Conservation (phyloP, 2,329 filamentous ascomycete species). For the Paraphoma sp. region DNA sequence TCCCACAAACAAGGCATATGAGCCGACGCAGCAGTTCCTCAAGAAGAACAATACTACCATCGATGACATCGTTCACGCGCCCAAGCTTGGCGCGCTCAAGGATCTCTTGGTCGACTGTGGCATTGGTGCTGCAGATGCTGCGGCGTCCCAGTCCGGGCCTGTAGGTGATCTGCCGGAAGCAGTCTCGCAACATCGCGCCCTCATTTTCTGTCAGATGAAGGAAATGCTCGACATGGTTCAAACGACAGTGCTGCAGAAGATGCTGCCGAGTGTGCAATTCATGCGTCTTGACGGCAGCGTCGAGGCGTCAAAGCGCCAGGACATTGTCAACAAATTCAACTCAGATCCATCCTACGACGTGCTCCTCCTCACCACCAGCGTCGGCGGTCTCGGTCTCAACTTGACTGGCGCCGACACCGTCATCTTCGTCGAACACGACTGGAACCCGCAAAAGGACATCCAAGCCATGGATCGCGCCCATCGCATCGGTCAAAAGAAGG, state of each 20-base stretch:
- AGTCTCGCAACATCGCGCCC: slow-evolving; percentile 92
- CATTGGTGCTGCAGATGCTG: slow-evolving; percentile 70
- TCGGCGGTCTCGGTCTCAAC: slow-evolving; percentile 93
- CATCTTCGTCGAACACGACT: slow-evolving; percentile 99
- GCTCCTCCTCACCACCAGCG: slow-evolving; percentile 89
- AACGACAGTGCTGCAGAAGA: slow-evolving; percentile 84
- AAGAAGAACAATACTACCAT: slow-evolving; percentile 80
- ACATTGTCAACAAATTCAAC: slow-evolving; percentile 99
- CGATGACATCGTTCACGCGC: slow-evolving; percentile 85
- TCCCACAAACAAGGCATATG: slow-evolving; percentile 87
- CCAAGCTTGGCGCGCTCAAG: slow-evolving; percentile 87
- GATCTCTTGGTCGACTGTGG: slow-evolving; percentile 98
- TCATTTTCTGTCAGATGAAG: slow-evolving; percentile 99
- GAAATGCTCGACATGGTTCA: slow-evolving; percentile 99
- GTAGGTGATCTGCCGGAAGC: slow-evolving; percentile 71
- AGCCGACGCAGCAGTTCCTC: slow-evolving; percentile 82
- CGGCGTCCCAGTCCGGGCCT: slow-evolving; percentile 54
- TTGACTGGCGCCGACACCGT: slow-evolving; percentile 97
- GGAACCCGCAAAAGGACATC: slow-evolving; percentile 98
- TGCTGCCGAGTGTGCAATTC: slow-evolving; percentile 92
- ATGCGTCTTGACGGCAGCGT: slow-evolving; percentile 93
- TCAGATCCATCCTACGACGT: slow-evolving; percentile 96
- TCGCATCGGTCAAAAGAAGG: slow-evolving; percentile 99
- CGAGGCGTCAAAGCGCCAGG: slow-evolving; percentile 90
- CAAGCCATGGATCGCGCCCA: slow-evolving; percentile 99